A percentile compares a stretch with the other conserved stretches of the same genome.
Conservation (phyloP, 2,329 filamentous ascomycete genomes). For the Magnaporthiopsis incrustans region DNA sequence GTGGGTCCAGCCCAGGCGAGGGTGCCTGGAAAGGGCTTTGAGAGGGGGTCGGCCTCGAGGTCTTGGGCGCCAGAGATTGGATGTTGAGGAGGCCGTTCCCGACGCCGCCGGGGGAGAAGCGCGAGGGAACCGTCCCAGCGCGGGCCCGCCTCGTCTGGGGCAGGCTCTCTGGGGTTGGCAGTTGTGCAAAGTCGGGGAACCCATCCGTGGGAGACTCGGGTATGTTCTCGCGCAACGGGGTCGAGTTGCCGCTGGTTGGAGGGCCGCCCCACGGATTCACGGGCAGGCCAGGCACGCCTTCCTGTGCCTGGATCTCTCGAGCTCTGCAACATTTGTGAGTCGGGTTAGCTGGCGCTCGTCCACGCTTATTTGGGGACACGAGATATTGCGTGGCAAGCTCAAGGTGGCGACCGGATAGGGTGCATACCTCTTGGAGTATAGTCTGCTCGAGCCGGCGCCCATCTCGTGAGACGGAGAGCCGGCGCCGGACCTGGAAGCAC, state of each 20-base stretch:
- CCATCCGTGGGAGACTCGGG: constrained; percentile 94
- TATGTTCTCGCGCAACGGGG: constrained; percentile 92
- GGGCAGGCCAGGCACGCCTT: constrained; percentile 65
- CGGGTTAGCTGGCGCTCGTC: not conserved
- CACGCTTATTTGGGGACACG: not conserved
- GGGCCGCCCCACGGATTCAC: constrained; percentile 85
- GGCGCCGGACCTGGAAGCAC: constrained; percentile 67
- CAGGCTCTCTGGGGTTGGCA: constrained; percentile 57
- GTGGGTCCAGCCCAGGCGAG: constrained; percentile 44
- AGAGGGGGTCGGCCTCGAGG: constrained; percentile 76
- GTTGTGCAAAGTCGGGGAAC: constrained; percentile 80
- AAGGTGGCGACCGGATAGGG: constrained; percentile 11
- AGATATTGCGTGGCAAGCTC: not conserved
- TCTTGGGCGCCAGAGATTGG: constrained; percentile 59
- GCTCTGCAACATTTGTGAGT: constrained; percentile 47
- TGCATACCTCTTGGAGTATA: constrained; percentile 87
- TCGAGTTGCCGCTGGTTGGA: constrained; percentile 92
- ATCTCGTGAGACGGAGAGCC: constrained; percentile 96
- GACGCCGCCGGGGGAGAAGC: constrained; percentile 72
- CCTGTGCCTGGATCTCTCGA: constrained; percentile 93
- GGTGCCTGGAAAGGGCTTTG: constrained; percentile 77
- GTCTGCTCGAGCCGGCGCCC: constrained; percentile 57
- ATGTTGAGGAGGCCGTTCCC: constrained; percentile 51
- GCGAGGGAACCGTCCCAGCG: constrained; percentile 91
- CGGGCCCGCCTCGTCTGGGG: constrained; percentile 71